Conservation (phyloP, 1,139 yeast species). For the Tardiomyces depauwii region DNA sequence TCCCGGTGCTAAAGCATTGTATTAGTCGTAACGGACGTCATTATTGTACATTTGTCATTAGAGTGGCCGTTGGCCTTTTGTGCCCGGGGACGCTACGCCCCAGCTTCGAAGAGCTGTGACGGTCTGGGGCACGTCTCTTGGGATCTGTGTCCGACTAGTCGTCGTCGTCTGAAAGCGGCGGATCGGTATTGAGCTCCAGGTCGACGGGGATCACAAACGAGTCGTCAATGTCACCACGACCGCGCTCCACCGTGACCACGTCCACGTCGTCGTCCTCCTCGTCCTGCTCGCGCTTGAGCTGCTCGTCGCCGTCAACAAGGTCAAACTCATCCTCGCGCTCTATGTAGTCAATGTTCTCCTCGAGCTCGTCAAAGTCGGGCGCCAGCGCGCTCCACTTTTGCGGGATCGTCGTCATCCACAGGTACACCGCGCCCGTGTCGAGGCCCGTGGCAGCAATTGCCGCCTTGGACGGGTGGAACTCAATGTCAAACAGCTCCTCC, state of each 20-base stretch:
- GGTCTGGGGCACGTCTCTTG: no score
- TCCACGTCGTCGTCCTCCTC: constrained; percentile 69
- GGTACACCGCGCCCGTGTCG: constrained; percentile 71
- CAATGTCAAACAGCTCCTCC: constrained; percentile 67
- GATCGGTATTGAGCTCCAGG: constrained; percentile 9
- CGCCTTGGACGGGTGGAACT: constrained; percentile 70
- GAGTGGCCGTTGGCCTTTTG: no score
- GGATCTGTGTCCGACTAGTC: not conserved
- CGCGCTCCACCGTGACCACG: constrained; percentile 46
- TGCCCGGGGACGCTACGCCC: no score
- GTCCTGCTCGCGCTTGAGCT: constrained; percentile 42
- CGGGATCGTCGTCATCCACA: constrained; percentile 77
- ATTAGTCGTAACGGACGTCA: no score
- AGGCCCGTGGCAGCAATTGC: constrained; percentile 79
- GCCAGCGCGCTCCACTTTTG: constrained; percentile 97
- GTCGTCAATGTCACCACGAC: constrained; percentile 17
- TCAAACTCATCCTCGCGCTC: constrained; percentile 94
- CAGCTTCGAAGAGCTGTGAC: no score
- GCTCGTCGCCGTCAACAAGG: constrained; percentile 53
- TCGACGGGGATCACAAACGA: constrained; percentile 23
- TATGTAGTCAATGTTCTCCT: constrained; percentile 79
- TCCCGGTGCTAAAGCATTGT: no score
- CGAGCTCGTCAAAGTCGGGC: constrained; percentile 92
- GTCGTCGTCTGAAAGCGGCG: not conserved
- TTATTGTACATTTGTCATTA: no score